phyloP scores from a whole-genome alignment of 2,329 filamentous ascomycete species.

The Pseudocercospora crystallina region DNA sequence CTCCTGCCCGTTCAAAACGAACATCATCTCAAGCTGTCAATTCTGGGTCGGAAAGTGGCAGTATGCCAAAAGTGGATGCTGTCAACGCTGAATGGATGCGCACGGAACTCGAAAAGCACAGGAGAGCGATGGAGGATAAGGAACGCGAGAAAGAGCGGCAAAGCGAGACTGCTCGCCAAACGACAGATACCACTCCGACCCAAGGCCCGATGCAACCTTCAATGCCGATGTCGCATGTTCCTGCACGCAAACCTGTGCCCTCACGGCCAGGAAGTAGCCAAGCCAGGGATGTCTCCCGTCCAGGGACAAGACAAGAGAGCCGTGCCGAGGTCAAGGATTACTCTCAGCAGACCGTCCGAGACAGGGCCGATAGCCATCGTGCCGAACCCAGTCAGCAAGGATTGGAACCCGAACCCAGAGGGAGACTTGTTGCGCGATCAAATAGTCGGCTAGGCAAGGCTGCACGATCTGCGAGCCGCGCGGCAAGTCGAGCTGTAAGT shows the following conservation, averaged over 20 bases:
- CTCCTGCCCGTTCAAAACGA: slow-evolving; percentile 43
- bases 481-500: slow-evolving; percentile 19
- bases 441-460: slow-evolving; percentile 17
- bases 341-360: slow-evolving; percentile 7
- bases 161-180: slow-evolving; percentile 11
- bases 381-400: slow-evolving; percentile 8
- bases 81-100: slow-evolving; percentile 46
- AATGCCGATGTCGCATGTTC: slow-evolving; percentile 20
- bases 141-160: slow-evolving; percentile 10
- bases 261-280: slow-evolving; percentile 17
- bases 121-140: slow-evolving; percentile 25
- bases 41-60: slow-evolving; percentile 24
- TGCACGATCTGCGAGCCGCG: slow-evolving; percentile 20
- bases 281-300: slow-evolving; percentile 10
- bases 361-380: slow-evolving; percentile 8
- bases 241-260: slow-evolving; percentile 29
- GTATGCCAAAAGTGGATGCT: slow-evolving; percentile 39
- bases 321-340: slow-evolving; percentile 5
- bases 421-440: slow-evolving; percentile 14
- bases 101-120: slow-evolving; percentile 42
- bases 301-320: slow-evolving; percentile 8
- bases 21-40: slow-evolving; percentile 38
- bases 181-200: slow-evolving; percentile 11
- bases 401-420: slow-evolving; percentile 12
- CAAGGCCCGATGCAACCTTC: slow-evolving; percentile 4